Percentiles rank a stretch among this genome's conserved stretches.
phyloP scores from a whole-genome alignment of 495 filamentous ascomycete species.

The Xeromyces bisporus region DNA sequence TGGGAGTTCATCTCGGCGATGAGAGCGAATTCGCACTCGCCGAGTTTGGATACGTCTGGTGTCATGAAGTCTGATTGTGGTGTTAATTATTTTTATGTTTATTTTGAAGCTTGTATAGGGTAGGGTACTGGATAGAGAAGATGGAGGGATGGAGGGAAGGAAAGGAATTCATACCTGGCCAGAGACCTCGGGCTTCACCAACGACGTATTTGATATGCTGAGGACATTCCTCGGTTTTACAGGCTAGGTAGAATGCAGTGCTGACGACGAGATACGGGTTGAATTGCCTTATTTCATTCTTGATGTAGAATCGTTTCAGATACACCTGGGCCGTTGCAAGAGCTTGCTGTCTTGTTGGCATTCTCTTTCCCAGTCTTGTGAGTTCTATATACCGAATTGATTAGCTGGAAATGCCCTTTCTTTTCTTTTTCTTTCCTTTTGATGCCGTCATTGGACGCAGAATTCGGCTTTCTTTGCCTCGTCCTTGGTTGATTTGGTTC shows the following conservation, averaged over 20 bases:
- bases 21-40: conserved; percentile 90
- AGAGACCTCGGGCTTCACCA: conserved; percentile 68
- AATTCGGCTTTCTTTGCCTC: no score
- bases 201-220: conserved; percentile 87
- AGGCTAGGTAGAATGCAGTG: conserved; percentile 86
- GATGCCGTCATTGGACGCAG: background rate
- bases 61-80: conserved; percentile 48
- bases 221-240: conserved; percentile 97
- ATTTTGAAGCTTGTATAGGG: no score
- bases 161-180: conserved; percentile 45
- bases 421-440: background rate
- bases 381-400: conserved; percentile 40
- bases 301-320: conserved; percentile 81
- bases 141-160: background rate
- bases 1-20: conserved; percentile 93
- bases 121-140: no score
- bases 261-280: conserved; percentile 86
- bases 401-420: no score
- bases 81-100: conserved; percentile 6
- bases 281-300: conserved; percentile 77
- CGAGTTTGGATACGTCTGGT: conserved; percentile 70
- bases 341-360: conserved; percentile 68
- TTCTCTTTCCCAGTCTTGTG: conserved; percentile 61
- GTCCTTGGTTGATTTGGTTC: conserved; percentile 8
- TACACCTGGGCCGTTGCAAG: conserved; percentile 93